A percentile compares a stretch with the other conserved stretches of the same genome.
These are phyloP conservation scores for Prunus yedoensis DNA, from an alignment of 331 rosid species.

Conservation along the genomic window DNA sequence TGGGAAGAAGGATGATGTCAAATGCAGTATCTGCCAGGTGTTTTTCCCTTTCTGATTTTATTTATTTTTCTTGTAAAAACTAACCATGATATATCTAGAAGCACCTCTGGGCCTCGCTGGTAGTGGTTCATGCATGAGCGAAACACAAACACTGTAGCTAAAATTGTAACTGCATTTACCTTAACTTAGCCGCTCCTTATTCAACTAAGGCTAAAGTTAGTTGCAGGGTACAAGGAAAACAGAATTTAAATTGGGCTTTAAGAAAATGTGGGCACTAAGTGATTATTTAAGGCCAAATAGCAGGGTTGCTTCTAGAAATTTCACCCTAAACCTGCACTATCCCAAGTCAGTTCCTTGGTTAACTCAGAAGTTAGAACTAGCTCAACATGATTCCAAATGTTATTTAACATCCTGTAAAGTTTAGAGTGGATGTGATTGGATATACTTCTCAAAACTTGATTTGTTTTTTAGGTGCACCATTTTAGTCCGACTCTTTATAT, in stretches of 20 bases:
- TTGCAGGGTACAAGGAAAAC: no score
- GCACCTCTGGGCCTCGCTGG: not conserved
- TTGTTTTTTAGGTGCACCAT: not conserved
- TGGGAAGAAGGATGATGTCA: slow-evolving; percentile 59
- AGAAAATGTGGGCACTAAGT: not conserved
- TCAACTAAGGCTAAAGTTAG: not conserved
- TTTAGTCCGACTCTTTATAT: not conserved
- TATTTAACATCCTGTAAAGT: not conserved
- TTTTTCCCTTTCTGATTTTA: slow-evolving; percentile 2
- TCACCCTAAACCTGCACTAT: not conserved
- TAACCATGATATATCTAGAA: not conserved
- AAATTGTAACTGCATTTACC: not conserved
- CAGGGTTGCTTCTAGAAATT: not conserved
- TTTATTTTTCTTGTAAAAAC: not conserved
- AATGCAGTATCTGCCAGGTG: slow-evolving; percentile 97
- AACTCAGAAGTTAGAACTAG: not conserved
- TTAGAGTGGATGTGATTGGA: not conserved
- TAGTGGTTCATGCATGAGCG: not conserved
- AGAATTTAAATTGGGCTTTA: not conserved
- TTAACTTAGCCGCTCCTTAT: not conserved
- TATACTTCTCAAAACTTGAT: not conserved
- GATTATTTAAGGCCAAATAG: not conserved
- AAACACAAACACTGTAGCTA: no score
- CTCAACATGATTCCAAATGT: not conserved
- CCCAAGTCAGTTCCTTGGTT: not conserved